Evolutionary conservation across 257 asterid species (phyloP).

Genomic region (Solanum lycopersicoides): DNA sequence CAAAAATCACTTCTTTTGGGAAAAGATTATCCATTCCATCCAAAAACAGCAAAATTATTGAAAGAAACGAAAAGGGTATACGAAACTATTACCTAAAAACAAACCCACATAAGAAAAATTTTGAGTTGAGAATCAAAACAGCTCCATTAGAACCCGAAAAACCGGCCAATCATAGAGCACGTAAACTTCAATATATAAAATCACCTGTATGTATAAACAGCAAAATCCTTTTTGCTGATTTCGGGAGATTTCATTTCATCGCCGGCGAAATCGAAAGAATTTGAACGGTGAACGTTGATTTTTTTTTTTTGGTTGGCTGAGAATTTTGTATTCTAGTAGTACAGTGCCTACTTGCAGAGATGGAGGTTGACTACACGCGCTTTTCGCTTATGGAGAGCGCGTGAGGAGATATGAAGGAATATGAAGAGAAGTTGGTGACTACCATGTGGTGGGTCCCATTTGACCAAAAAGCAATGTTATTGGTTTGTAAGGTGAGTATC

Average conservation of each 20-base stretch:
- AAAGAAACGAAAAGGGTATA: neutral
- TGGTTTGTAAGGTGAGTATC: neutral
- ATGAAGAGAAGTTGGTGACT: neutral
- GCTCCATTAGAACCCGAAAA: constrained; percentile 21
- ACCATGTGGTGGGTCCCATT: constrained; percentile 15
- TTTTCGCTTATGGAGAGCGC: neutral
- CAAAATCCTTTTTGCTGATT: constrained; percentile 8
- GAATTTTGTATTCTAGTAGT: neutral
- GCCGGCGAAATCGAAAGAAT: constrained; percentile 23
- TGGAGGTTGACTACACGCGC: constrained; percentile 6
- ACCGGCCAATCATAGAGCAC: constrained; percentile 2
- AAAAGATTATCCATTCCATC: neutral
- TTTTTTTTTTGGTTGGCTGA: neutral
- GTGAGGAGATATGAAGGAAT: neutral
- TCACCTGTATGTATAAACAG: neutral
- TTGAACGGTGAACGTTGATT: neutral
- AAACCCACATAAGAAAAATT: neutral
- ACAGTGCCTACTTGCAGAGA: neutral
- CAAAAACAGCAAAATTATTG: neutral
- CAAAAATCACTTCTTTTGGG: neutral
- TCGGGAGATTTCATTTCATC: constrained; percentile 17
- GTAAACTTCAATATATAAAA: neutral
- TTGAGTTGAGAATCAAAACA: constrained; percentile 18
- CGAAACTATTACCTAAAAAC: constrained; percentile 26
- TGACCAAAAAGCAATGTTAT: neutral